Evolutionary conservation across 257 asterid species (phyloP).

Genomic region (Nicotiana benthamiana): DNA sequence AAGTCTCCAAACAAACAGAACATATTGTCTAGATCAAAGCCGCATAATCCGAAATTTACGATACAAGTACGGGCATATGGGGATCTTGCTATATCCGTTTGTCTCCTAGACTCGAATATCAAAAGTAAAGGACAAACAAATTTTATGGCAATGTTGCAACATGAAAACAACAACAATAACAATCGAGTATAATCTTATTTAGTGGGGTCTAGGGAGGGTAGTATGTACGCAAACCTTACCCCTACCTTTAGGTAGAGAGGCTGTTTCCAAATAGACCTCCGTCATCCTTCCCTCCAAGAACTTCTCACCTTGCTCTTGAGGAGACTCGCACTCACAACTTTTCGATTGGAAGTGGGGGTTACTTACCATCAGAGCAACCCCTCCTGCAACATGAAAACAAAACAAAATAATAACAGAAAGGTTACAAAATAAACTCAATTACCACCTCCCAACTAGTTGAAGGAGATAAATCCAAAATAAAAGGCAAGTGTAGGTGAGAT

Average conservation of each 20-base stretch:
- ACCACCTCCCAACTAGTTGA: background rate
- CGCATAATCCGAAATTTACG: conserved; percentile 16
- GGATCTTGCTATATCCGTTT: conserved; percentile 3
- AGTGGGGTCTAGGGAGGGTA: no score
- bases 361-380: no score
- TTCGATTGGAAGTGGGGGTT: no score
- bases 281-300: no score
- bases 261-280: no score
- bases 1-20: background rate
- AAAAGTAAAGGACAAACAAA: background rate
- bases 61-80: background rate
- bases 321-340: no score
- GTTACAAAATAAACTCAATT: background rate
- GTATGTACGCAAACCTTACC: no score
- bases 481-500: background rate
- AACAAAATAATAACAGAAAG: background rate
- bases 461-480: background rate
- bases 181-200: no score
- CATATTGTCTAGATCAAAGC: conserved; percentile 13
- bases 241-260: no score
- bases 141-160: background rate
- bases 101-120: conserved; percentile 13
- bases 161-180: conserved; percentile 1
- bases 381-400: background rate
- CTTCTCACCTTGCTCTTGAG: no score